Evolutionary conservation across 2,329 filamentous ascomycete genomes (phyloP), one percentile per base, ranked within the genome.

Genomic region (Alternaria alternata): DNA sequence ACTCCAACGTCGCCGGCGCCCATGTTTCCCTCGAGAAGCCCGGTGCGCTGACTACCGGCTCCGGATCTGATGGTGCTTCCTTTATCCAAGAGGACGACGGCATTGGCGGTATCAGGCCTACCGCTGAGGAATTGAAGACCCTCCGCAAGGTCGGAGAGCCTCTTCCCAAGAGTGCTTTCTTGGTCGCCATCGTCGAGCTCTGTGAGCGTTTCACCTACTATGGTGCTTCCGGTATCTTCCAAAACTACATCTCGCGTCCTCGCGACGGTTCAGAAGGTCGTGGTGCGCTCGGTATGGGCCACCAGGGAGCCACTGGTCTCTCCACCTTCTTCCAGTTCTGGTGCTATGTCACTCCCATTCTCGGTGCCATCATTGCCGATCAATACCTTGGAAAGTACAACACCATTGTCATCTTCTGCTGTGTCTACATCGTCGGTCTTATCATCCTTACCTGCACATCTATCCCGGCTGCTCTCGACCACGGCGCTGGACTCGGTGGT

Each of bases 321-420:
- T 80, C 77, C 12, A 78, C 76, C 4, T 83, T 83, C 73, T 83
- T 83, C 73, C 76, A 78, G 67, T 78, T 78, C 60, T 78, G 73
- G 74, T 78, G 75, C 63, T 77, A 78, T 55, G 68, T 68, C 61
- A 73, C 57, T 47, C 63, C 52, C 9, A 64, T 62, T 51, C 44
- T 57, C 9, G 55, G 82, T 57, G 84, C 85, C 39, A 74, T 85
- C 57, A 80, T 84, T 34, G 89, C 91, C 34, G 91, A 93, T 80
- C 86, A 88, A 66, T 89, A 89, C 74, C 85, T 86, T 75, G 90
- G 90, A 58, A 88, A 89, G 64, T 92, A 88, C 82, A 87, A 87
- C 74, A 91, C 90, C 41, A 91, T 92, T 67, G 81, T 89, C 75
- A 85, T 86, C 72, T 89, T 91, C 71, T 89, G 82, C 48, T 83